Base-by-base conservation (phyloP, 1,284 basidiomycete genomes). In the Filobasidium uniguttulatum region DNA sequence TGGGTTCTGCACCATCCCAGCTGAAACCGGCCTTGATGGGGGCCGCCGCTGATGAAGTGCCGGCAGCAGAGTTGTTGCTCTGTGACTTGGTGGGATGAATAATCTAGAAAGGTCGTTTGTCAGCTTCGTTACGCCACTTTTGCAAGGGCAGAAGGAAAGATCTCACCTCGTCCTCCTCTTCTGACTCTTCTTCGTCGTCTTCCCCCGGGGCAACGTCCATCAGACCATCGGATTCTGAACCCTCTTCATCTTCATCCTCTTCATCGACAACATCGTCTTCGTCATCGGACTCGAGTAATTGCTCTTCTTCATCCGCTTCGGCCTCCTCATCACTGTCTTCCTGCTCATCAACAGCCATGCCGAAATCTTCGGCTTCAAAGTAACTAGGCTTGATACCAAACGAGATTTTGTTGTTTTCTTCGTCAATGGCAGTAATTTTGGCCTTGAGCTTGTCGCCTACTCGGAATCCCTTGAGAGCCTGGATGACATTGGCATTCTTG, bases 301-400 rank as follows among this genome's bases (percentile, higher is more conserved):
- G 56, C 17, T 49, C 59, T 31, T 57, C 56, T 2, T 53, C 57
- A 7, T 53, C 55, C n/a, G 50, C 52, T 5, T 55, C 57, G 3
- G 47, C 52, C 8, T 53, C 55, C 22, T 53, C 68, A 14, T 64
- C 63, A 12, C 65, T 64, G 10, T 64, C 64, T 9, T 60, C 58
- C 3, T 57, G 59, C 7, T 62, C 63, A 30, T 65, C 68, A 14
- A 60, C 63, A 2, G 60, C 64, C 15, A 59, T 60, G 46, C 57
- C 63, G 44, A 61, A 66, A 50, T 70, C 70, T 43, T 66, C 67
- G 26, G 62, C 63, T 19, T 57, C 56, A 65, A 96, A 93, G 67
- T 83, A 82, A 43, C 84, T 91, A 30, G 85, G 86, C 69, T 94
- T 97, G 55, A 97, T 73, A 48, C 87, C 83, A 38, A 98, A 77